These are phyloP conservation scores for Trichoderma lentiforme DNA, from an alignment of 2,329 filamentous ascomycete genomes.

Conservation along the genomic window DNA sequence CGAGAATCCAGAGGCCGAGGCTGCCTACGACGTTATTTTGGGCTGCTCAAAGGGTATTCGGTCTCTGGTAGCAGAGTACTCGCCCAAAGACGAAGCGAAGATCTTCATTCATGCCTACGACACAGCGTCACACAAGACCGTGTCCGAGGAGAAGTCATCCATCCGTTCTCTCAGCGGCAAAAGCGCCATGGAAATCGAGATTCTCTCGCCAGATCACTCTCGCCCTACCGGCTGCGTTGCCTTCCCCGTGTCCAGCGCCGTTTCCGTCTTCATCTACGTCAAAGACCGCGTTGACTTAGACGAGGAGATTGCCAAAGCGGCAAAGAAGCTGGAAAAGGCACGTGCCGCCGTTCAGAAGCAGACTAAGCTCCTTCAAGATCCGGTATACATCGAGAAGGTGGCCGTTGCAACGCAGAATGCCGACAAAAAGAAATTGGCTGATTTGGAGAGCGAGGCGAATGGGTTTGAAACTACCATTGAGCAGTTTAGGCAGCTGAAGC, in stretches of 20 bases:
- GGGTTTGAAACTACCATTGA: neutral
- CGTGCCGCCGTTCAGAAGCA: neutral
- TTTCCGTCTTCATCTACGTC: neutral
- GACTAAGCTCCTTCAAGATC: neutral
- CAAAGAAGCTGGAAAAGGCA: neutral
- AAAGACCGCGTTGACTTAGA: neutral
- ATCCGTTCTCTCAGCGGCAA: neutral
- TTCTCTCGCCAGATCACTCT: neutral
- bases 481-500: neutral
- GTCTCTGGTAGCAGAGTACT: neutral
- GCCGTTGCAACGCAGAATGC: neutral
- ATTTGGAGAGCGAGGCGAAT: neutral
- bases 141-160: neutral
- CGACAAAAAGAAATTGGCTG: neutral
- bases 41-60: neutral
- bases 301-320: neutral
- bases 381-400: neutral
- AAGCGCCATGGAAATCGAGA: neutral
- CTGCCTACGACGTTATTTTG: neutral
- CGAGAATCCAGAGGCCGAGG: neutral
- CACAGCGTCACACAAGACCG: neutral
- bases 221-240: neutral
- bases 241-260: neutral
- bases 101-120: neutral
- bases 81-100: neutral